These are phyloP conservation scores for Pinus albicaulis DNA, from an alignment of 75 land plant species.

Conservation along the genomic window DNA sequence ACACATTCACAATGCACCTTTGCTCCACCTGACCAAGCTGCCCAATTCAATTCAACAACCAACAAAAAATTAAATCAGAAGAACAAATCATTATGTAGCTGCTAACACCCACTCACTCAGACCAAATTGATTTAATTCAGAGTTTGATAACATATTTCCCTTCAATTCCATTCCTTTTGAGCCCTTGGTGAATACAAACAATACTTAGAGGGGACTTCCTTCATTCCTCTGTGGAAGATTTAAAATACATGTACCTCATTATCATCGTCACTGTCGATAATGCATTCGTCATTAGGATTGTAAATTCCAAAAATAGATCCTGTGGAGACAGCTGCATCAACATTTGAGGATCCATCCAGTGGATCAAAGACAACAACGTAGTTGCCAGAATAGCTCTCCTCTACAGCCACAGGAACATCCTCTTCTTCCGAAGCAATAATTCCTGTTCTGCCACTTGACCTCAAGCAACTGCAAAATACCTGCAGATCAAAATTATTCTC, in stretches of 20 bases:
- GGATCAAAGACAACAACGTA: conserved; percentile 95
- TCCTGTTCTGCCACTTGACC: conserved; percentile 86
- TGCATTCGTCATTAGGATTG: conserved; percentile 79
- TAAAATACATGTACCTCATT: conserved; percentile 21
- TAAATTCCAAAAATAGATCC: conserved; percentile 96
- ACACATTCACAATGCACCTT: conserved; percentile 79
- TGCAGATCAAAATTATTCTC: conserved; percentile 12
- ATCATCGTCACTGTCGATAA: conserved; percentile 56
- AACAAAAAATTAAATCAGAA: background rate
- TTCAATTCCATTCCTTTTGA: too few relatives aligned
- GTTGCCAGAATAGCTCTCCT: conserved; percentile 94
- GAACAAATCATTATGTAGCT: too few relatives aligned
- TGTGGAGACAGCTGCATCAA: conserved; percentile 91
- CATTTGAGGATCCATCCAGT: conserved; percentile 93
- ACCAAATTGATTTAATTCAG: too few relatives aligned
- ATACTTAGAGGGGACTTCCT: too few relatives aligned
- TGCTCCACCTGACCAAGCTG: conserved; percentile 57
- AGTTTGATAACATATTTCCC: too few relatives aligned
- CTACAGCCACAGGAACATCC: conserved; percentile 91
- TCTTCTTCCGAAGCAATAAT: conserved; percentile 97
- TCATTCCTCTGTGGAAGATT: too few relatives aligned
- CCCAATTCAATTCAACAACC: background rate
- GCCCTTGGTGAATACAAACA: too few relatives aligned
- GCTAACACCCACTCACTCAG: too few relatives aligned
- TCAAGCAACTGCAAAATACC: conserved; percentile 86